phyloP scores from a whole-genome alignment of 2,329 filamentous ascomycete species.

The Domatiomyces globalis region DNA sequence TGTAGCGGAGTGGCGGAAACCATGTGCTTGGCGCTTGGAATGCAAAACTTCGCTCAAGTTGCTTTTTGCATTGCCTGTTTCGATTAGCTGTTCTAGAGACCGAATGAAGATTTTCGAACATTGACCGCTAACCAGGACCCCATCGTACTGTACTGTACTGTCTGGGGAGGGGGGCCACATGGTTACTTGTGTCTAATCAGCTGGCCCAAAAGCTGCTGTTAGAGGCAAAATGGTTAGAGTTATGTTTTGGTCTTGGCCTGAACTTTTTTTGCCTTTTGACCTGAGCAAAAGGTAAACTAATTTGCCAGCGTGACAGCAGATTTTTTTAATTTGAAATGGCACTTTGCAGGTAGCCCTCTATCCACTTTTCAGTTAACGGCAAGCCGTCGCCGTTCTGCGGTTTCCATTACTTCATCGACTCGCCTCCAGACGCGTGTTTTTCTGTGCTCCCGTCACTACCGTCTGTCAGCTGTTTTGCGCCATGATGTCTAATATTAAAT shows the following conservation, averaged over 20 bases:
- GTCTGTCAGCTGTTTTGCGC: too few relatives aligned
- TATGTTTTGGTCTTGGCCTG: too few relatives aligned
- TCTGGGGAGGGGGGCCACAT: too few relatives aligned
- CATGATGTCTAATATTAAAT: too few relatives aligned
- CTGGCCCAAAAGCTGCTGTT: too few relatives aligned
- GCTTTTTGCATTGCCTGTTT: neutral
- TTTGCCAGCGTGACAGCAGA: conserved; percentile 1
- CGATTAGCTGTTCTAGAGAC: neutral
- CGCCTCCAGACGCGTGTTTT: neutral
- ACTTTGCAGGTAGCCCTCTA: conserved; percentile 8
- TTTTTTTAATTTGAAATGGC: neutral
- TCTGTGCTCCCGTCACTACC: too few relatives aligned
- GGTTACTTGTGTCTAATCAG: too few relatives aligned
- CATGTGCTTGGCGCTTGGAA: neutral
- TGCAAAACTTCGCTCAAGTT: neutral
- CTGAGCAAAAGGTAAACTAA: neutral
- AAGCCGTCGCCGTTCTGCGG: neutral
- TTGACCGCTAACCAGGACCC: too few relatives aligned
- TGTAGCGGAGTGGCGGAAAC: neutral
- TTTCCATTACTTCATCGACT: neutral
- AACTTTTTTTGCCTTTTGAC: too few relatives aligned
- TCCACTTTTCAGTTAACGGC: neutral
- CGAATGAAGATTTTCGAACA: too few relatives aligned
- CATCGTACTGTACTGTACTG: too few relatives aligned
- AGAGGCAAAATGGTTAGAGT: too few relatives aligned